Percentiles rank a stretch among this genome's conserved stretches.
Evolutionary conservation across 2,329 filamentous ascomycete species (phyloP).

Genomic region (Colletotrichum tabaci): DNA sequence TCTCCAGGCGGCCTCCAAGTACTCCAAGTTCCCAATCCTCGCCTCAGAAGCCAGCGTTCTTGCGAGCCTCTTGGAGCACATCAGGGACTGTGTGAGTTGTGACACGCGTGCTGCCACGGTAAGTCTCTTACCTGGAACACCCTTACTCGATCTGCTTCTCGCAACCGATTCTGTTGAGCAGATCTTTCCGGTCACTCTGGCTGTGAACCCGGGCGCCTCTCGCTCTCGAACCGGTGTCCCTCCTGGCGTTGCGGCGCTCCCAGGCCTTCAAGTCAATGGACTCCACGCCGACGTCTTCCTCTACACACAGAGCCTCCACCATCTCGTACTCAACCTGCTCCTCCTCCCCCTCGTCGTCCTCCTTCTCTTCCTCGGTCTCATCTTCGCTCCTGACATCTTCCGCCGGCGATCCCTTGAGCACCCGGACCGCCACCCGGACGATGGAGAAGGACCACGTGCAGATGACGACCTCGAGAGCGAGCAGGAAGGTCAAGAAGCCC

Average conservation of each 20-base stretch:
- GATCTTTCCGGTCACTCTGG: conserved; percentile 12
- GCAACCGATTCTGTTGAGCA: conserved; percentile 23
- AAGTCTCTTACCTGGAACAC: neutral
- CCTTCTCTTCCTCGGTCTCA: neutral
- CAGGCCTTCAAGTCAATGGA: conserved; percentile 13
- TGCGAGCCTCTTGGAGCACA: neutral
- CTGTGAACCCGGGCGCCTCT: neutral
- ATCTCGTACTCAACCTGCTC: conserved; percentile 1
- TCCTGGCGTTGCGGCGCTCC: conserved; percentile 3
- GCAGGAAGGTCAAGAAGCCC: conserved; percentile 14
- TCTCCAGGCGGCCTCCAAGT: no score
- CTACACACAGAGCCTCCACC: neutral
- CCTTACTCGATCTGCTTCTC: conserved; percentile 26
- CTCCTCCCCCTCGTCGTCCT: neutral
- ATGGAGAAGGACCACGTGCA: conserved; percentile 20
- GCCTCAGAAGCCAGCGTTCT: no score
- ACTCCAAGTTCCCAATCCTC: no score
- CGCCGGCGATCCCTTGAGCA: conserved; percentile 16
- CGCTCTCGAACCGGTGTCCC: conserved; percentile 1
- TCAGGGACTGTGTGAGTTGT: neutral
- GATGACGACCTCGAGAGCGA: conserved; percentile 19
- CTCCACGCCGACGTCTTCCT: conserved; percentile 15
- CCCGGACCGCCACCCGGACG: conserved; percentile 4
- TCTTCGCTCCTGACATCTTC: conserved; percentile 22
- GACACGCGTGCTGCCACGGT: no score